phyloP scores from a whole-genome alignment of 352 stramenopile genomes.

The Phytophthora fragariae region DNA sequence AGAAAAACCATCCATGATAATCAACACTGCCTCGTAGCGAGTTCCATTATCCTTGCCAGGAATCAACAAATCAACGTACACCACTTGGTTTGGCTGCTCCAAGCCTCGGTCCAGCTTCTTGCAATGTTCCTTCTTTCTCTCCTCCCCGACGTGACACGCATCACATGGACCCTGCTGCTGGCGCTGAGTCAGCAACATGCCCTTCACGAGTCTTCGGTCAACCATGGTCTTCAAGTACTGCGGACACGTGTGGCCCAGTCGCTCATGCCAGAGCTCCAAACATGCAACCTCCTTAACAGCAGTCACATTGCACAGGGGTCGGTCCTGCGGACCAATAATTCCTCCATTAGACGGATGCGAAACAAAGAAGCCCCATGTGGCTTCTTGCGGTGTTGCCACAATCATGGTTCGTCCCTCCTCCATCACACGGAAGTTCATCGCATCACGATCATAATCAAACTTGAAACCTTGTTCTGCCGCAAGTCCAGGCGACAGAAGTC shows the following conservation, averaged over 20 bases:
- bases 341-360: too few species aligned
- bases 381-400: too few species aligned
- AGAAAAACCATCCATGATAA: conserved; percentile 1
- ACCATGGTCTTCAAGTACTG: not conserved
- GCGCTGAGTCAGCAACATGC: conserved; percentile 2
- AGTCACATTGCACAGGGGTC: too few species aligned
- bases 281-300: too few species aligned
- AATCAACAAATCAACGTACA: not conserved
- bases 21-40: not conserved
- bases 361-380: too few species aligned
- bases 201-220: conserved; percentile 2
- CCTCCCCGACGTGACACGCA: not conserved
- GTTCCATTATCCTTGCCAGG: conserved; percentile 1
- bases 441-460: conserved; percentile 6
- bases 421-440: too few species aligned
- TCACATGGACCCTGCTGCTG: not conserved
- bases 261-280: too few species aligned
- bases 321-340: too few species aligned
- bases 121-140: not conserved
- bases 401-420: too few species aligned
- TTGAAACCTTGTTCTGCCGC: not conserved
- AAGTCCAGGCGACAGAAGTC: not conserved
- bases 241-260: conserved; percentile 4
- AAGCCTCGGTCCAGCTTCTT: not conserved
- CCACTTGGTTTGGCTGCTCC: not conserved